Evolutionary conservation across 2,329 filamentous ascomycete species (phyloP).

Genomic region (Gliomastix tumulicola): DNA sequence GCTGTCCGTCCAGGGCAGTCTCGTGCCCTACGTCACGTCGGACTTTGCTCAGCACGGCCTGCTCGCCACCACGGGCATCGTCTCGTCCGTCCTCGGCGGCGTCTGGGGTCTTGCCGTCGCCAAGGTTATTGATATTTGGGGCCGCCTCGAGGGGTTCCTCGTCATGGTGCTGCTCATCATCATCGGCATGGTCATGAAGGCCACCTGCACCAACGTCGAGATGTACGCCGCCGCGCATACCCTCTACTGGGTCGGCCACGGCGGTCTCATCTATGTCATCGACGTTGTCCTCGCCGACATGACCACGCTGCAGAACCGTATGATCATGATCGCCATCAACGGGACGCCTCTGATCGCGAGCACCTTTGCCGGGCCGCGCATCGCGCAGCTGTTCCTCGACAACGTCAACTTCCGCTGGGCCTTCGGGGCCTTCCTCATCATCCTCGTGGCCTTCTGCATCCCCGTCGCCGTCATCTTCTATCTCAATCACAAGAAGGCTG

Average conservation of each 20-base stretch:
- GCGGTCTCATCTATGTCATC: slow-evolving; percentile 24
- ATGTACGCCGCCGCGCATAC: slow-evolving; percentile 52
- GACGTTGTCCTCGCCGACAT: slow-evolving; percentile 25
- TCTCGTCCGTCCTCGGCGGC: slow-evolving; percentile 38
- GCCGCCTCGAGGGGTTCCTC: slow-evolving; percentile 37
- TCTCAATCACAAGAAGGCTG: slow-evolving; percentile 33
- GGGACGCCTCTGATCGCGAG: slow-evolving; percentile 30
- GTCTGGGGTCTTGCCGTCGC: slow-evolving; percentile 31
- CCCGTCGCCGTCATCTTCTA: slow-evolving; percentile 20
- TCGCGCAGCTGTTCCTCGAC: slow-evolving; percentile 23
- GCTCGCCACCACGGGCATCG: slow-evolving; percentile 55
- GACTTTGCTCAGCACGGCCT: slow-evolving; percentile 58
- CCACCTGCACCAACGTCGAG: slow-evolving; percentile 43
- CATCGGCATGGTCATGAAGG: slow-evolving; percentile 52
- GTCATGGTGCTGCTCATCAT: slow-evolving; percentile 31
- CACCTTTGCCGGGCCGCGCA: slow-evolving; percentile 30
- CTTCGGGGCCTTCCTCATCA: slow-evolving; percentile 57
- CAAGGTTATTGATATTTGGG: slow-evolving; percentile 41
- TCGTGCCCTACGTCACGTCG: slow-evolving; percentile 60
- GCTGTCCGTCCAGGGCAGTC: slow-evolving; percentile 30
- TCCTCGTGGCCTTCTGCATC: slow-evolving; percentile 39
- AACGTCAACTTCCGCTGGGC: slow-evolving; percentile 28
- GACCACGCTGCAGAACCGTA: slow-evolving; percentile 31
- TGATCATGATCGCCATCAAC: slow-evolving; percentile 28
- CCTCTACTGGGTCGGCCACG: slow-evolving; percentile 51